Evolutionary conservation across 2,329 filamentous ascomycete genomes (phyloP).

Genomic region (Cladobotryum mycophilum): DNA sequence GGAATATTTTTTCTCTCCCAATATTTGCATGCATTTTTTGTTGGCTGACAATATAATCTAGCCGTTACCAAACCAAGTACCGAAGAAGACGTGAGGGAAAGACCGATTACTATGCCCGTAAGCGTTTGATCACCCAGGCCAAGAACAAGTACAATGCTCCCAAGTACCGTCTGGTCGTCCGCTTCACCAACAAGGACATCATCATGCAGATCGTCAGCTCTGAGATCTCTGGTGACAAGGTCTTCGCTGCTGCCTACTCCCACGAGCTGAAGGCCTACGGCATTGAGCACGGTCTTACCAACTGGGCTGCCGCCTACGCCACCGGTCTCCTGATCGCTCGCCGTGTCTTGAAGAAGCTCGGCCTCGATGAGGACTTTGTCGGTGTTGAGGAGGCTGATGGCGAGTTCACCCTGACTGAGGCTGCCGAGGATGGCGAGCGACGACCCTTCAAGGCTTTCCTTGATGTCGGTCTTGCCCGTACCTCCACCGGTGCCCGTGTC

Average conservation of each 20-base stretch:
- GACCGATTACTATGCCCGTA: slow-evolving; percentile 99
- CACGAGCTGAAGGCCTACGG: slow-evolving; percentile 98
- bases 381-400: slow-evolving; percentile 97
- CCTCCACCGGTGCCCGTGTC: slow-evolving; percentile 96
- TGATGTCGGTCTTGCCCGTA: slow-evolving; percentile 94
- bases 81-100: slow-evolving; percentile 92
- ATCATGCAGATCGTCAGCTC: slow-evolving; percentile 95
- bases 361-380: slow-evolving; percentile 83
- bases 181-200: slow-evolving; percentile 99
- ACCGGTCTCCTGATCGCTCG: slow-evolving; percentile 96
- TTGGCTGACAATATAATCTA: slow-evolving; percentile 36
- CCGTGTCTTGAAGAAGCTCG: slow-evolving; percentile 94
- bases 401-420: slow-evolving; percentile 94
- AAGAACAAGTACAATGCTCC: slow-evolving; percentile 99
- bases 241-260: slow-evolving; percentile 85
- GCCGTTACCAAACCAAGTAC: slow-evolving; percentile 99
- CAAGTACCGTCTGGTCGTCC: slow-evolving; percentile 99
- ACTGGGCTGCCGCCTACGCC: slow-evolving; percentile 97
- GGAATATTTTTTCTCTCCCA: not conserved
- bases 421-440: slow-evolving; percentile 86
- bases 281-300: slow-evolving; percentile 97
- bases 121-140: slow-evolving; percentile 98
- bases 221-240: slow-evolving; percentile 96
- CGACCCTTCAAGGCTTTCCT: slow-evolving; percentile 99
- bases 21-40: not conserved